Evolutionary conservation across 345 rosid genomes (phyloP), one percentile per base, ranked within the genome.

Genomic region (Laguncularia racemosa): DNA sequence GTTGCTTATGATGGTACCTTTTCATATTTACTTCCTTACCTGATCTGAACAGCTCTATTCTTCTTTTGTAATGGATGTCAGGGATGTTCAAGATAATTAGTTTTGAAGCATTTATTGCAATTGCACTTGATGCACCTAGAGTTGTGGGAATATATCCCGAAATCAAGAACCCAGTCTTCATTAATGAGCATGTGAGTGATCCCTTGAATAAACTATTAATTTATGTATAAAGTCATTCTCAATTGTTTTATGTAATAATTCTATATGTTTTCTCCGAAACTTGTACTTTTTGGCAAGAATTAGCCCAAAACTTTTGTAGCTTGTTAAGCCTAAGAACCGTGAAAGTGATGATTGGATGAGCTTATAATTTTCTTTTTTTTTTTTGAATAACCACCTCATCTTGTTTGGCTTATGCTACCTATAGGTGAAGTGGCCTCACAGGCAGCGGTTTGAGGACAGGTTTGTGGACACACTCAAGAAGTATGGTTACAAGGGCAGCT

Each of bases 71-170:
- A 43, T 69, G 20, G 53, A 62, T 21, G n/a, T 55, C 85, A 92
- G 98, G 96, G 54, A 89, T 74, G 64, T 92, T 78, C 71, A 59
- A 78, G 6, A 89, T 92, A 33, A 82, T 89, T 61, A 86, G 97
- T 47, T 86, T 92, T 53, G 95, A 92, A 46, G 96, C 86, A 72
- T 92, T 58, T 78, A 92, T 92, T 63, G 57, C 97, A 55, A 89
- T 92, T 38, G 98, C 93, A 43, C 63, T 83, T 57, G 88, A 89
- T 73, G 96, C 97, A 16, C 60, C 81, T 28, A 78, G 98, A 80
- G 78, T 86, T 56, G 96, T 89, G 50, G 99, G 99, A 26, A 93
- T 93, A 64, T 93, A 93, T 74, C 97, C 99, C 2, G 99, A 93
- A 83, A 93, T 93, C 20, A 93, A 93, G 68, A 81, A 85, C 62